phyloP scores from a whole-genome alignment of 192 early-diverging fungal species.

The Umbelopsis sp. region DNA sequence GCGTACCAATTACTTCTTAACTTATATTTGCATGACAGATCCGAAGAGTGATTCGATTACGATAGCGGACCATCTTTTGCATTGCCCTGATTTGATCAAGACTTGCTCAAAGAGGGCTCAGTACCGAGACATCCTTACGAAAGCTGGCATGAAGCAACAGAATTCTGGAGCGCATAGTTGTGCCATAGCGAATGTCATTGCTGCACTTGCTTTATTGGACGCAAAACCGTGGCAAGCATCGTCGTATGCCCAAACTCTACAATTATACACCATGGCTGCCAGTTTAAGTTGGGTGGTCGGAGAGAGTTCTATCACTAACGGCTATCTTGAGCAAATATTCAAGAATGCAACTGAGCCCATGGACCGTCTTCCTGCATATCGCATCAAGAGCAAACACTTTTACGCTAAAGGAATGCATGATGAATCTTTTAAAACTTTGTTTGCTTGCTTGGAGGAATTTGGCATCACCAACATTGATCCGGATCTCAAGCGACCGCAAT shows the following conservation, averaged over 20 bases:
- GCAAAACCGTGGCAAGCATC: conserved; percentile 17
- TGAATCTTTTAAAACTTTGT: conserved; percentile 5
- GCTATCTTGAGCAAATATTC: conserved; percentile 23
- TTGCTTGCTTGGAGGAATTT: conserved; percentile 28
- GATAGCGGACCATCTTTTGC: conserved; percentile 35
- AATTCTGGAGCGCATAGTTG: conserved; percentile 34
- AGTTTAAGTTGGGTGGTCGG: conserved; percentile 31
- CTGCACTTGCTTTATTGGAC: conserved; percentile 22
- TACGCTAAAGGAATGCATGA: conserved; percentile 33
- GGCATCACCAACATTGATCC: conserved; percentile 20
- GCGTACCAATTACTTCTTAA: not conserved
- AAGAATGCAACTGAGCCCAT: conserved; percentile 23
- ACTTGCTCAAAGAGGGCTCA: conserved; percentile 13
- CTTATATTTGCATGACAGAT: not conserved
- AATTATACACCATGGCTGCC: conserved; percentile 25
- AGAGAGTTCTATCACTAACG: conserved; percentile 25
- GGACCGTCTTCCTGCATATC: conserved; percentile 31
- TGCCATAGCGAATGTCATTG: conserved; percentile 26
- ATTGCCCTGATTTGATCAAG: conserved; percentile 22
- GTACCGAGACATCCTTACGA: conserved; percentile 24
- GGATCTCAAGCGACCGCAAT: not conserved
- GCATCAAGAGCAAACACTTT: conserved; percentile 29
- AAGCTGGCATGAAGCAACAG: conserved; percentile 26
- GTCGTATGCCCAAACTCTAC: conserved; percentile 9
- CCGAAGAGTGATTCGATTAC: conserved; percentile 19